Conservation (phyloP, 495 filamentous ascomycete genomes). For the Talaromyces proteolyticus region DNA sequence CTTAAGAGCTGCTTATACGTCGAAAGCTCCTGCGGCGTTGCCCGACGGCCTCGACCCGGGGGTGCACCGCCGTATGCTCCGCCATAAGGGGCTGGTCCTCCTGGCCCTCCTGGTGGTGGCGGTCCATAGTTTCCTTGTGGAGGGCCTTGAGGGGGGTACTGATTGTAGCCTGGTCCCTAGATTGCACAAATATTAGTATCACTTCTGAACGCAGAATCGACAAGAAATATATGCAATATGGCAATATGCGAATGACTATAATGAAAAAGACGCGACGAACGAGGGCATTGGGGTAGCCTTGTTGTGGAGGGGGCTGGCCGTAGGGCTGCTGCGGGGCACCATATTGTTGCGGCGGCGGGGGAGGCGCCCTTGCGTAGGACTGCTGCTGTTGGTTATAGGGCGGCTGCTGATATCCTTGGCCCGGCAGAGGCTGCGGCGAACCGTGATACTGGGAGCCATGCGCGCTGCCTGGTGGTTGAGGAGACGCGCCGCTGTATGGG, state of each 20-base stretch:
- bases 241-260: background rate
- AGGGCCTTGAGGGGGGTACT: constrained; percentile 20
- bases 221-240: background rate
- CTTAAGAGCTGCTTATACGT: constrained; percentile 50
- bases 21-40: constrained; percentile 40
- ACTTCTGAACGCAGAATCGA: too few species aligned
- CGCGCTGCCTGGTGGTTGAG: constrained; percentile 24
- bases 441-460: constrained; percentile 24
- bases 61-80: constrained; percentile 6
- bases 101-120: constrained; percentile 8
- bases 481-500: constrained; percentile 4
- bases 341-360: constrained; percentile 6
- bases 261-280: constrained; percentile 4
- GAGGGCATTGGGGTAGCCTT: constrained; percentile 12
- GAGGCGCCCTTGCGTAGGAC: constrained; percentile 2
- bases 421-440: constrained; percentile 17
- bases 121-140: constrained; percentile 24
- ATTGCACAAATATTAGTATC: too few species aligned
- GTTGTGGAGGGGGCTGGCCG: constrained; percentile 10
- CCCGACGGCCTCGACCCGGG: constrained; percentile 10
- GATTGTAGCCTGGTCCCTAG: background rate
- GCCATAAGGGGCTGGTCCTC: constrained; percentile 8
- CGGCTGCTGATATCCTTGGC: constrained; percentile 17
- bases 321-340: constrained; percentile 27
- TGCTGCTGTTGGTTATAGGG: constrained; percentile 9